Conservation (phyloP, 257 asterid species). For the Ligustrum vulgare region DNA sequence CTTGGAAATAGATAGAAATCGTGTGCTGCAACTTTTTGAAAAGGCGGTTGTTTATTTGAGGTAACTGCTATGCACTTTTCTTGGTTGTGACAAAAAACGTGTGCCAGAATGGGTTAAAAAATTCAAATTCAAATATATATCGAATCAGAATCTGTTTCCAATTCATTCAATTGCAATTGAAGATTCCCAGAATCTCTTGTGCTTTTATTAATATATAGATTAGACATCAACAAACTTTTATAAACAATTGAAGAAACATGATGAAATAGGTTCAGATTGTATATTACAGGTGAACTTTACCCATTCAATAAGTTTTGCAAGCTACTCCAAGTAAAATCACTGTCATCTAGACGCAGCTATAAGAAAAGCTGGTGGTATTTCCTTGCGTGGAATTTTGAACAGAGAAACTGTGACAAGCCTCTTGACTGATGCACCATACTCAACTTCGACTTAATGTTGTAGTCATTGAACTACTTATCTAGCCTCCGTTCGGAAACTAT, state of each 20-base stretch:
- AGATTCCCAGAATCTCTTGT: too few species aligned
- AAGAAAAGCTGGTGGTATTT: conserved; percentile 8
- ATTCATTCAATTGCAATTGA: too few species aligned
- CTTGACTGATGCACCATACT: conserved; percentile 62
- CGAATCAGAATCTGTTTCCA: too few species aligned
- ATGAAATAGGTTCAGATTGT: neutral
- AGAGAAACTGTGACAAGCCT: conserved; percentile 51
- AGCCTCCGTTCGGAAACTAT: too few species aligned
- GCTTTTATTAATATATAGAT: too few species aligned
- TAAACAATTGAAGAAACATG: neutral
- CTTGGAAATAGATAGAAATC: neutral
- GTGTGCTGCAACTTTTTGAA: too few species aligned
- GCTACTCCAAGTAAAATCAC: conserved; percentile 15
- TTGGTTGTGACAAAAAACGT: too few species aligned
- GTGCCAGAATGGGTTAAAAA: too few species aligned
- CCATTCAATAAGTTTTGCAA: conserved; percentile 4
- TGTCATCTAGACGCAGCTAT: conserved; percentile 14
- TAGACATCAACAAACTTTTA: too few species aligned
- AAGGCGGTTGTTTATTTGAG: too few species aligned
- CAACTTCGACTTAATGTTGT: conserved; percentile 52
- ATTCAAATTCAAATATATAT: too few species aligned
- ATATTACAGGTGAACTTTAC: neutral
- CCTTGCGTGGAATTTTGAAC: conserved; percentile 49
- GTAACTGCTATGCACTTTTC: too few species aligned
- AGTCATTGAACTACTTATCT: conserved; percentile 31